Percentiles rank a stretch among this genome's conserved stretches.
Evolutionary conservation across 805 yeast genomes (phyloP).

Genomic region (Candida maris): DNA sequence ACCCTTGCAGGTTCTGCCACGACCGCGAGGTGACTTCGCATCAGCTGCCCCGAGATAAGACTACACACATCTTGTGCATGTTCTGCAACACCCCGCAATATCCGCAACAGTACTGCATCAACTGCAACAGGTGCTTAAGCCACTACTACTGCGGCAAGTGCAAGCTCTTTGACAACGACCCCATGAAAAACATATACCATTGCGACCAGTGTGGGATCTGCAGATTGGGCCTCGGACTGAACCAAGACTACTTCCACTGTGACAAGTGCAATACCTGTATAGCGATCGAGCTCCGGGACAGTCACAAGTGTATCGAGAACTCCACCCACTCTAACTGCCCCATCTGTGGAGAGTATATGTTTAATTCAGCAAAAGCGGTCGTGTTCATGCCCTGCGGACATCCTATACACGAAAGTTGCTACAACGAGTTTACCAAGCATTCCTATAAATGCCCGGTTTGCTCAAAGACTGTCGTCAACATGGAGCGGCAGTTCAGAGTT

Average conservation of each 20-base stretch:
- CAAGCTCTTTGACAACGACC: slow-evolving; percentile 78
- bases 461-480: slow-evolving; percentile 76
- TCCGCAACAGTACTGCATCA: slow-evolving; percentile 64
- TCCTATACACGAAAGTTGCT: slow-evolving; percentile 84
- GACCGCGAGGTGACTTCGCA: slow-evolving; percentile 55
- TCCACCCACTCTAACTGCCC: slow-evolving; percentile 92
- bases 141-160: slow-evolving; percentile 75
- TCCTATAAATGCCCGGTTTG: slow-evolving; percentile 91
- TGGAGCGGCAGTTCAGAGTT: slow-evolving; percentile 85
- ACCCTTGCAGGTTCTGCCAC: slow-evolving; percentile 81
- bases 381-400: slow-evolving; percentile 95
- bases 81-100: slow-evolving; percentile 69
- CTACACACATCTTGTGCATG: slow-evolving; percentile 77
- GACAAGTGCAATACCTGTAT: slow-evolving; percentile 85
- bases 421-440: slow-evolving; percentile 74
- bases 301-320: slow-evolving; percentile 81
- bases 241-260: slow-evolving; percentile 89
- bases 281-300: slow-evolving; percentile 69
- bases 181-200: slow-evolving; percentile 78
- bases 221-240: slow-evolving; percentile 82
- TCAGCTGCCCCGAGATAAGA: slow-evolving; percentile 54
- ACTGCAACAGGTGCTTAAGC: slow-evolving; percentile 67
- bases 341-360: slow-evolving; percentile 87
- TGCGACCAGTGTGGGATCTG: slow-evolving; percentile 93
- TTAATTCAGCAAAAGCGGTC: slow-evolving; percentile 74